Base-by-base conservation (phyloP, 164 flowering plant genomes). In the Vitis rotundifolia region DNA sequence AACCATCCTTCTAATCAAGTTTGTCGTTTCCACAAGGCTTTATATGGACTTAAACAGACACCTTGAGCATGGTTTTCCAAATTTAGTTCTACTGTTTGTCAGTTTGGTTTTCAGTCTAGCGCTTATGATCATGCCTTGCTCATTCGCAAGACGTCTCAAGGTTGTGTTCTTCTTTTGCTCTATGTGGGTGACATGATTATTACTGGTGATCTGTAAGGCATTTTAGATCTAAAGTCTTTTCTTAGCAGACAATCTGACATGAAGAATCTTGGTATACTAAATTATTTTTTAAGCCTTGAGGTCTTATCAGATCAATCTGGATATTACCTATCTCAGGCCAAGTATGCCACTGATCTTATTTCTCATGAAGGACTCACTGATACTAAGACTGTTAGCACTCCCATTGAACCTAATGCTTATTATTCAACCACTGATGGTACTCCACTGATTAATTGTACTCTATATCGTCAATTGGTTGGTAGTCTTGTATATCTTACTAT, bases 121-220 rank as follows among this genome's bases (percentile, higher is more conserved):
- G 44, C 54, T 16, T 16, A 62, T 70, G 73, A 70, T 44, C 18
- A 13, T 37, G 53, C 53, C 0, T 29, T 62, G 5, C 54, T 70
- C 11, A 2, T 47, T 52, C 61, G 26, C 26, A 22, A 22, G 26
- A 22, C 2, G 2, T 22, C 26, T 2, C 0, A 22, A 22, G 26
- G 26, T 22, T 22, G 26, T 22, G 26, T 22, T 22, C 26, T 22
- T 22, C 26, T 22, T 22, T 22, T 22, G 26, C 26, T 0, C 26
- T 22, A 22, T 22, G 26, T 22, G 26, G 26, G 2, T 22, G 26
- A 22, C 26, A 22, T 22, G 26, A 22, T 22, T 22, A 22, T 22
- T 22, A 2, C 1, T 22, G 2, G 26, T 22, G 26, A 22, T 22
- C 26, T 22, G 2, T 0, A 22, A 2, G 2, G 26, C 26, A 22